These are phyloP conservation scores for Myrmaecium sp. DNA, from an alignment of 2,329 filamentous ascomycete genomes.

Conservation along the genomic window DNA sequence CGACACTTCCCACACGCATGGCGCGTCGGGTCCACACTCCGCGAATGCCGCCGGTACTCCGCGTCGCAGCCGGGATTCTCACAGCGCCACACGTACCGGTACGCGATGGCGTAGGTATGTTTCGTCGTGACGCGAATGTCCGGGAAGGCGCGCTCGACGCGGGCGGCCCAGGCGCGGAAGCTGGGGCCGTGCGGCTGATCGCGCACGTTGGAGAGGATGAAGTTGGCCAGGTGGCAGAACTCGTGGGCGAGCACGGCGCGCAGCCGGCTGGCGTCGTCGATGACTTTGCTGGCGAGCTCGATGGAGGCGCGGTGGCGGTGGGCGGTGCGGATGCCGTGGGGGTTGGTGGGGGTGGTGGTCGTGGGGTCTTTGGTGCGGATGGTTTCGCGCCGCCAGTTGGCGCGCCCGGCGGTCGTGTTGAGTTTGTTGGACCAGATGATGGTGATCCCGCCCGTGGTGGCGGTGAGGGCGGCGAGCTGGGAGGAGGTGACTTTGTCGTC, in stretches of 20 bases:
- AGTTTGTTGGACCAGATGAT: constrained; percentile 64
- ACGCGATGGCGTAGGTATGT: constrained; percentile 78
- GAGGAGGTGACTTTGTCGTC: constrained; percentile 47
- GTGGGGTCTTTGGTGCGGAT: constrained; percentile 17
- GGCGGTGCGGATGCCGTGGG: background rate
- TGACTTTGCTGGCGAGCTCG: constrained; percentile 77
- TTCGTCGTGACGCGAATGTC: constrained; percentile 72
- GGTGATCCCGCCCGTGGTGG: constrained; percentile 50
- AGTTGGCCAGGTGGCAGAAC: constrained; percentile 86
- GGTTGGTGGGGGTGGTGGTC: constrained; percentile 8
- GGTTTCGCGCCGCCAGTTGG: constrained; percentile 32
- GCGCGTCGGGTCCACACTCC: constrained; percentile 57
- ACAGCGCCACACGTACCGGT: constrained; percentile 65
- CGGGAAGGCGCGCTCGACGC: constrained; percentile 42
- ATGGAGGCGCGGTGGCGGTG: constrained; percentile 53
- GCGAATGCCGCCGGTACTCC: constrained; percentile 71
- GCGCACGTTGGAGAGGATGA: constrained; percentile 63
- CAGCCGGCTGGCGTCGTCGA: constrained; percentile 55
- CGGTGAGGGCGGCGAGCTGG: constrained; percentile 39
- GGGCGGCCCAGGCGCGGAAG: constrained; percentile 54
- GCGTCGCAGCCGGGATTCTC: constrained; percentile 49
- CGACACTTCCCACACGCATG: constrained; percentile 69
- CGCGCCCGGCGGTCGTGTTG: constrained; percentile 56
- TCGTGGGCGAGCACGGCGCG: constrained; percentile 92
- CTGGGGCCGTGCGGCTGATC: constrained; percentile 67